Base-by-base conservation (phyloP, 2,329 filamentous ascomycete species). In the Gaeumannomyces sp. region DNA sequence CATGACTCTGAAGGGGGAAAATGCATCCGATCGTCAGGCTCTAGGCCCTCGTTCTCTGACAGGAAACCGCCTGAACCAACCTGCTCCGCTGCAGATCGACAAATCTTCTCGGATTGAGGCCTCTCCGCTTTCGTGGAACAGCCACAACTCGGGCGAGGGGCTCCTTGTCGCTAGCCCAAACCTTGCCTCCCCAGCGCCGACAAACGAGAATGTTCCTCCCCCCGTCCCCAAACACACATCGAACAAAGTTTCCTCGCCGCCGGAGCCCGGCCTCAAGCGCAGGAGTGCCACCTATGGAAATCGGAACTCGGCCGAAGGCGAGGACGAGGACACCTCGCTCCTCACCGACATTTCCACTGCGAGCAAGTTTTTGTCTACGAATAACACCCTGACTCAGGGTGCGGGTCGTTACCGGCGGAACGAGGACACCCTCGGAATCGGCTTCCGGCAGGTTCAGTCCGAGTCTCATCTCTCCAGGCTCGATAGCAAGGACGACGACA, bases 251-350 rank as follows among this genome's bases (percentile, higher is more conserved):
- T 22, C 45, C 22, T 53, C 45, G 11, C 45, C 45, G n/a, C 8
- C 14, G 10, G 45, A 53, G 45, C 45, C 45, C 7, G 72, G 67
- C 35, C 64, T 71, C 5, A 72, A 71, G 60, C 66, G 72, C 56
- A 72, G 70, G 35, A 75, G 70, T 63, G 72, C 73, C 3, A 64
- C 73, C 62, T 70, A 72, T 65, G 68, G 72, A 60, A 61, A 73
- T 61, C 69, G 73, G 63, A 65, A 70, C 25, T 69, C 74, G 65
- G 68, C 65, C 8, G 75, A 77, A 8, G 75, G 71, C 7, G 78
- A 85, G 60, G 82, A 85, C 59, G 83, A 86, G 68, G 83, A 86
- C 66, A 78, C 80, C 1, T 81, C 76, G 29, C 72, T 87, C 3
- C 70, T 87, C 2, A 81, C 77, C 59, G 84, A 86, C 66, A 72